A percentile compares a stretch with the other conserved stretches of the same genome.
phyloP scores from a whole-genome alignment of 169 alveolate genomes.

The Plasmodium falciparum region DNA sequence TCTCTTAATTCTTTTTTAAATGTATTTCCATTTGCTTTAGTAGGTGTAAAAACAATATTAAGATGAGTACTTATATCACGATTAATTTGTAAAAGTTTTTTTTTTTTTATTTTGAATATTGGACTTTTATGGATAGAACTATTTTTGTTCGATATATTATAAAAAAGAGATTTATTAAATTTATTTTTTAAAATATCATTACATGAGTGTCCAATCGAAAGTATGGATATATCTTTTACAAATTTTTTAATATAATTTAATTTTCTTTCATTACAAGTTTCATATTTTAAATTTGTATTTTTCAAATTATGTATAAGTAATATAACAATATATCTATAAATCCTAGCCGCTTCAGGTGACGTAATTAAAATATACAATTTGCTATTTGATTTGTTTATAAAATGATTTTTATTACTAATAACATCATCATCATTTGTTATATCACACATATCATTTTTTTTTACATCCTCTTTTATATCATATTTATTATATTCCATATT shows the following conservation, averaged over 20 bases:
- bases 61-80: neutral
- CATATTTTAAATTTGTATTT: neutral
- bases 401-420: neutral
- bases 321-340: slow-evolving; percentile 31
- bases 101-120: neutral
- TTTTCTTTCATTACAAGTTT: neutral
- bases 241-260: neutral
- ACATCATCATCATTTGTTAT: no score
- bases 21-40: slow-evolving; percentile 28
- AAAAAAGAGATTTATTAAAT: slow-evolving; percentile 6
- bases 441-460: no score
- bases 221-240: slow-evolving; percentile 15
- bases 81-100: slow-evolving; percentile 28
- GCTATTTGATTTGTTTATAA: neutral
- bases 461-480: no score
- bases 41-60: slow-evolving; percentile 56
- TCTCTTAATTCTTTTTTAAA: slow-evolving; percentile 23
- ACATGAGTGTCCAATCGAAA: slow-evolving; percentile 49
- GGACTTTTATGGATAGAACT: neutral
- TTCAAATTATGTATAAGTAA: slow-evolving; percentile 25
- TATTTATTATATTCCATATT: neutral
- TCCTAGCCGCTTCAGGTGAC: slow-evolving; percentile 67
- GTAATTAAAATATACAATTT: slow-evolving; percentile 41
- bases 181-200: slow-evolving; percentile 20
- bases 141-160: slow-evolving; percentile 3